A percentile compares a stretch with the other conserved stretches of the same genome.
Conservation (phyloP, 176 grass and related monocot genomes). For the Bromus sterilis region DNA sequence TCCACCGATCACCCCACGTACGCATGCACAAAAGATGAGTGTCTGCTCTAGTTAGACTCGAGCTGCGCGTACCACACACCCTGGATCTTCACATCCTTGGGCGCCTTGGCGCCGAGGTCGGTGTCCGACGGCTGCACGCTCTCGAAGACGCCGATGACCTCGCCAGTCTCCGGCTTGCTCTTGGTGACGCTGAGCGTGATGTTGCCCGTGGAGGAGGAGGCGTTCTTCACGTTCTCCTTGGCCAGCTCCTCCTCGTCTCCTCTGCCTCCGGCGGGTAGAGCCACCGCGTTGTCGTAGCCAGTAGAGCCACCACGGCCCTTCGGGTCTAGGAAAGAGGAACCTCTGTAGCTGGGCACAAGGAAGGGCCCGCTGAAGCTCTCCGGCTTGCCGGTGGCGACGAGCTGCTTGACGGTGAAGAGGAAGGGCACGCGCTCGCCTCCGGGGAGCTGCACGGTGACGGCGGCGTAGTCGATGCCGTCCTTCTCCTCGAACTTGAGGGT, state of each 20-base stretch:
- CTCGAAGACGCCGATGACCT: constrained; percentile 81
- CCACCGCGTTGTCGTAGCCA: constrained; percentile 78
- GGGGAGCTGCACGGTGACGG: constrained; percentile 71
- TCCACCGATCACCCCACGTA: background rate
- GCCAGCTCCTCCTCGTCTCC: constrained; percentile 80
- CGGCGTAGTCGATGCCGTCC: constrained; percentile 85
- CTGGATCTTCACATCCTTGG: constrained; percentile 93
- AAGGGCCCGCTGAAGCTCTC: constrained; percentile 73
- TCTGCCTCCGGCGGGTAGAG: constrained; percentile 74
- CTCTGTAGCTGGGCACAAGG: constrained; percentile 81
- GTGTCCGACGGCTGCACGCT: constrained; percentile 85
- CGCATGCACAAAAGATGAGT: background rate
- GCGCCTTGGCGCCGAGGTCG: constrained; percentile 71
- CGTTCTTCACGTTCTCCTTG: constrained; percentile 89
- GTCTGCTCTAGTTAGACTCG: constrained; percentile 36
- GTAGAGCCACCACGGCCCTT: constrained; percentile 81
- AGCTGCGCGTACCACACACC: constrained; percentile 82
- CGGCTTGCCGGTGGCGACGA: constrained; percentile 73
- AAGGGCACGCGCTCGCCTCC: constrained; percentile 84
- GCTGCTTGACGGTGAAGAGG: constrained; percentile 87
- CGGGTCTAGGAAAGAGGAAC: constrained; percentile 77
- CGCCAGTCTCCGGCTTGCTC: constrained; percentile 60
- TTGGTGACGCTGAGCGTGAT: constrained; percentile 75
- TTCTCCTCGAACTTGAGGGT: constrained; percentile 77
- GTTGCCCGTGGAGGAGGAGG: constrained; percentile 41